Evolutionary conservation across 305 asterid species (phyloP).

Genomic region (Ilex paraguariensis): DNA sequence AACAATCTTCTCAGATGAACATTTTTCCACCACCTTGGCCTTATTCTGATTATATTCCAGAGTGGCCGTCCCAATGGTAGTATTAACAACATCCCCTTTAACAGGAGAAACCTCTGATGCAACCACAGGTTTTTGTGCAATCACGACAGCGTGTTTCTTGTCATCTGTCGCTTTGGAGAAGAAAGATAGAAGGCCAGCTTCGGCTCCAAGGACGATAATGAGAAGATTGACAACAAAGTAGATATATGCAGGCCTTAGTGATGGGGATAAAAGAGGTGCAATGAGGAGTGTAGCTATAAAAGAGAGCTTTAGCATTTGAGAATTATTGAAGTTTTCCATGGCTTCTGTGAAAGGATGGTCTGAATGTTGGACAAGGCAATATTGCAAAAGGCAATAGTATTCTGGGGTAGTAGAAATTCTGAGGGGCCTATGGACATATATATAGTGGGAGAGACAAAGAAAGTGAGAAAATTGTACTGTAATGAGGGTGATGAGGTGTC

Average conservation of each 20-base stretch:
- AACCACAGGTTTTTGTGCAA: constrained; percentile 2
- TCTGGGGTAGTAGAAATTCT: neutral
- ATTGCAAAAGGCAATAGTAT: neutral
- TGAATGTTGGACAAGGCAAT: too few relatives aligned
- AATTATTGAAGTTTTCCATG: constrained; percentile 26
- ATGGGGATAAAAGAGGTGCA: constrained; percentile 45
- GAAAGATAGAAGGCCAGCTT: constrained; percentile 65
- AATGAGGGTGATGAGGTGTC: too few relatives aligned
- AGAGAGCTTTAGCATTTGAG: constrained; percentile 29
- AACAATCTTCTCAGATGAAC: constrained; percentile 18
- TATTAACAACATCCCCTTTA: neutral
- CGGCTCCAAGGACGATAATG: constrained; percentile 51
- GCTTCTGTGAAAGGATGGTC: neutral
- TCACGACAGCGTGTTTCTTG: constrained; percentile 8
- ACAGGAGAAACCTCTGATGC: constrained; percentile 6
- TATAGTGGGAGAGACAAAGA: neutral
- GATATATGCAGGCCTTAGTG: constrained; percentile 40
- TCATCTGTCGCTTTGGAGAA: constrained; percentile 22
- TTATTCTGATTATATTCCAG: neutral
- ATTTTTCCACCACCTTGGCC: constrained; percentile 16
- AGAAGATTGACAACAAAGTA: constrained; percentile 55
- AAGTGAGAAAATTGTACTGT: neutral
- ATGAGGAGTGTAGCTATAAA: constrained; percentile 28
- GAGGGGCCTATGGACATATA: constrained; percentile 1
- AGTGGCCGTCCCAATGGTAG: neutral